Evolutionary conservation across 225 moss, liverwort and hornwort species (phyloP).

Genomic region (Ulota crispa): DNA sequence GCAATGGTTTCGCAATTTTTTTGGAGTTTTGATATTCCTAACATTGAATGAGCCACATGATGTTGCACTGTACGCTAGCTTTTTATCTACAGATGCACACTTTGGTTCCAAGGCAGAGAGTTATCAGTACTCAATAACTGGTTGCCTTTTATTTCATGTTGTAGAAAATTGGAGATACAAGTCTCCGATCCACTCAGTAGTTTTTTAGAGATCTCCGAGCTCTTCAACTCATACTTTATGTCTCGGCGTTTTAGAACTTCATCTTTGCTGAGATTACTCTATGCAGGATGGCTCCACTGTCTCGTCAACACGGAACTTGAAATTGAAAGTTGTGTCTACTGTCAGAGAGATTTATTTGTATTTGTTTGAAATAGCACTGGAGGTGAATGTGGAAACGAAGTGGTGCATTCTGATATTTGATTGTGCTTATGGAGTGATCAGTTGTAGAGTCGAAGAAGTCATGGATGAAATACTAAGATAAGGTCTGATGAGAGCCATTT

Average conservation of each 20-base stretch:
- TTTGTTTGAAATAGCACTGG: too few species aligned
- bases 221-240: neutral
- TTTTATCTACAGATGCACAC: neutral
- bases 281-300: too few species aligned
- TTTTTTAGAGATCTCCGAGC: neutral
- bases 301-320: neutral
- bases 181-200: neutral
- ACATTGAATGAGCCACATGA: neutral
- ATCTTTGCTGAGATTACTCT: neutral
- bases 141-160: neutral
- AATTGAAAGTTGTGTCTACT: too few species aligned
- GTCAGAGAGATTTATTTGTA: too few species aligned
- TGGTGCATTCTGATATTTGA: too few species aligned
- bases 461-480: too few species aligned
- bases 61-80: conserved; percentile 11
- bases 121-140: conserved; percentile 10
- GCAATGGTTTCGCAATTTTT: conserved; percentile 28
- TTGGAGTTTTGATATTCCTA: neutral
- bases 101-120: neutral
- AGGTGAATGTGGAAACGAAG: too few species aligned
- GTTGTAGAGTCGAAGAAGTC: too few species aligned
- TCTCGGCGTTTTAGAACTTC: neutral
- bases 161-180: neutral
- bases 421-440: too few species aligned
- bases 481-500: too few species aligned